Evolutionary conservation across 208 protist species (phyloP), one percentile per base, ranked within the genome.

Genomic region (Acanthamoeba culbertsoni): DNA sequence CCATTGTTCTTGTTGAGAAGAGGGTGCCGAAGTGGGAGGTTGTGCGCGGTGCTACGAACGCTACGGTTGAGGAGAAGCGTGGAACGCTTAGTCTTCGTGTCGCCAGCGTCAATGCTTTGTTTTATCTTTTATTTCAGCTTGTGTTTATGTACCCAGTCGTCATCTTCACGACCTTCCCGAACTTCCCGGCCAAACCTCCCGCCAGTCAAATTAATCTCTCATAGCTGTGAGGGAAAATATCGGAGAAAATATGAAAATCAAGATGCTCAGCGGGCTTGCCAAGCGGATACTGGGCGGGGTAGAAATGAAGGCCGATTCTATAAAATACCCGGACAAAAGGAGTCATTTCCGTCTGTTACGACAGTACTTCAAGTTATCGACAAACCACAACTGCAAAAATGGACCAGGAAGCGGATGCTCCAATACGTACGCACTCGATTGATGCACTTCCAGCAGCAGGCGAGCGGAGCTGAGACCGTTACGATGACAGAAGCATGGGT

Each of bases 311-410:
- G 88, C 59, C 88, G 88, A 26, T 92, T 92, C 45, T 92, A 92
- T 35, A 51, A 18, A 6, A 62, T 92, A 0, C 33, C 4, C 28
- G 88, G 88, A 1, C 23, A 46, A 18, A 33, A 0, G 0, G 62
- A 92, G 59, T 53, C 63, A 20, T 94, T 71, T 51, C 94, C 94
- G 0, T 95, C 94, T 2, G 94, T 95, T 1, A 94, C 94, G 35
- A 93, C 94, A 20, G 48, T 95, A 2, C 59, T 95, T 26, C 35
- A 73, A 20, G 93, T 95, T 23, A 94, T 95, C 33, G 71, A 95
- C 43, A 91, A 94, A 46, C 94, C 94, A 26, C 0, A 10, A 0
- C 48, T 94, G 23, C 42, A 62, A 0, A 5, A 0, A 0, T 95
- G 93, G 93, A 84, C 53, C 18, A 62, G 12, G 0, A 45, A 26